These are phyloP conservation scores for Chondrus crispus DNA, from an alignment of 23 red algal genomes.

Conservation along the genomic window DNA sequence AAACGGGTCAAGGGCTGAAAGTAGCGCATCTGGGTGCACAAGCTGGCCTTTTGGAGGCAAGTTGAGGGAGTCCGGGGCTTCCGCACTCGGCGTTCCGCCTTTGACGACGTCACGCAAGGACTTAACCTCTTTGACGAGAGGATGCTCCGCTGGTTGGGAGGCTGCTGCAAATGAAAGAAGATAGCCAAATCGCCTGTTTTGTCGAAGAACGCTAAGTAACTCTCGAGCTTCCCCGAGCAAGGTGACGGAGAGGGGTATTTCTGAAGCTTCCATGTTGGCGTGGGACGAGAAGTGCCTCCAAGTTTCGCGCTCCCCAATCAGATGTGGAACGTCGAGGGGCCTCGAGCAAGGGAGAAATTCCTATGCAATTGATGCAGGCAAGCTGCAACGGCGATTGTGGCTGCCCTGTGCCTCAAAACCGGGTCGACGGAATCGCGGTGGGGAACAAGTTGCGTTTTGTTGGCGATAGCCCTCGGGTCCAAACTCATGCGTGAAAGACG, in stretches of 20 bases:
- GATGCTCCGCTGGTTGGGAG: constrained; percentile 56
- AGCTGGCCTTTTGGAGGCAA: background rate
- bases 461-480: no score
- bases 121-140: constrained; percentile 70
- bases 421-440: no score
- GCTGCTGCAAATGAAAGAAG: constrained; percentile 53
- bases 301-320: no score
- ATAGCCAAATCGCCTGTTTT: constrained; percentile 69
- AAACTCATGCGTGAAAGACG: no score
- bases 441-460: no score
- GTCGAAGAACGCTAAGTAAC: constrained; percentile 50
- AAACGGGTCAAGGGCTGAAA: constrained; percentile 63
- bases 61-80: background rate
- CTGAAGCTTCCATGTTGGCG: background rate
- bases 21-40: constrained; percentile 41
- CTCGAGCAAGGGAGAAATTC: no score
- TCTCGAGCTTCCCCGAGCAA: constrained; percentile 64
- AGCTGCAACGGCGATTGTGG: no score
- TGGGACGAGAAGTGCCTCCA: background rate
- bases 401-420: no score
- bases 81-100: background rate
- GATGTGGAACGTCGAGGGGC: no score
- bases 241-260: constrained; percentile 21
- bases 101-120: constrained; percentile 48
- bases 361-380: no score